These are phyloP conservation scores for Orychophragmus violaceus DNA, from an alignment of 345 rosid genomes.

Conservation along the genomic window DNA sequence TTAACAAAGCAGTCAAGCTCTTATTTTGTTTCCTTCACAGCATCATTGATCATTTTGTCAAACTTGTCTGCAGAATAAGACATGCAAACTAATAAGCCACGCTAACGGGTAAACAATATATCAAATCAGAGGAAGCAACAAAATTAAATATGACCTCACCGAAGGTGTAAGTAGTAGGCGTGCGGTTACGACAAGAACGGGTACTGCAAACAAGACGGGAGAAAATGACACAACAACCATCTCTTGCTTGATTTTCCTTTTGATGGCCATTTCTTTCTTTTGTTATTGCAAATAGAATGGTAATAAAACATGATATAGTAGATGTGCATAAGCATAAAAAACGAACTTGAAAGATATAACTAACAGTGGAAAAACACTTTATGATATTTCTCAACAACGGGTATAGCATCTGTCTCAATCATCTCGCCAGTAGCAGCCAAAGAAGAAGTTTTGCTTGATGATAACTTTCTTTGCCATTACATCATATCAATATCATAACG, in stretches of 20 bases:
- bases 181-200: constrained; percentile 60
- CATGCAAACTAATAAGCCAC: constrained; percentile 11
- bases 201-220: constrained; percentile 28
- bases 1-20: too few relatives aligned
- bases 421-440: constrained; percentile 50
- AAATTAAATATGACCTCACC: constrained; percentile 37
- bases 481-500: not conserved
- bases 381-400: constrained; percentile 50
- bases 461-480: constrained; percentile 51
- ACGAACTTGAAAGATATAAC: not conserved
- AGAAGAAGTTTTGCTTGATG: constrained; percentile 44
- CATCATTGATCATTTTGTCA: constrained; percentile 66
- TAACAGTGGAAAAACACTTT: constrained; percentile 38
- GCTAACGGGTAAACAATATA: not conserved
- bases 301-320: not conserved
- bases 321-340: not conserved
- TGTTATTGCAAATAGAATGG: constrained; percentile 19
- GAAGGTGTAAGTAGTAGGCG: constrained; percentile 56
- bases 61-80: constrained; percentile 50
- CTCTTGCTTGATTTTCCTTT: constrained; percentile 49
- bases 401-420: constrained; percentile 49
- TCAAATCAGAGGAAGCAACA: not conserved
- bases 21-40: too few relatives aligned
- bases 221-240: constrained; percentile 35
- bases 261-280: constrained; percentile 64